These are phyloP conservation scores for Entomortierella parvispora DNA, from an alignment of 192 early-diverging fungal genomes.

Conservation along the genomic window DNA sequence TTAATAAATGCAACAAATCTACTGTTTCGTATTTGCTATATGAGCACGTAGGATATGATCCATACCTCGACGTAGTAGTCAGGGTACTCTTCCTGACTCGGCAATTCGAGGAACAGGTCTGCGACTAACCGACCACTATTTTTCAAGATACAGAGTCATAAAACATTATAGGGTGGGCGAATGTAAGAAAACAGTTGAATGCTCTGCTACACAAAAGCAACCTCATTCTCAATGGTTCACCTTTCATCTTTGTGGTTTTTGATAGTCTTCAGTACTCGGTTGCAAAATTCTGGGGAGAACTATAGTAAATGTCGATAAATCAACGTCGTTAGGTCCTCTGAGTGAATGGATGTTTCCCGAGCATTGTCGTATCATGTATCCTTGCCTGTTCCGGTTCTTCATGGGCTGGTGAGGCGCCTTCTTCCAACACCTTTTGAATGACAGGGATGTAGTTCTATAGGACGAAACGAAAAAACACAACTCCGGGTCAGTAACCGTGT, in stretches of 20 bases:
- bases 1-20: not conserved
- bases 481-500: not conserved
- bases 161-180: not conserved
- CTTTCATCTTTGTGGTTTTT: constrained; percentile 46
- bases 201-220: too few species aligned
- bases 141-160: not conserved
- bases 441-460: constrained; percentile 34
- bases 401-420: constrained; percentile 6
- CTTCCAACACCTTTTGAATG: constrained; percentile 30
- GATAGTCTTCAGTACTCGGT: constrained; percentile 31
- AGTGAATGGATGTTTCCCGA: too few species aligned
- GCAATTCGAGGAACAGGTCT: constrained; percentile 84
- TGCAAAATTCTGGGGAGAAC: constrained; percentile 40
- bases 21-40: not conserved
- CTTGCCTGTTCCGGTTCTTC: constrained; percentile 43
- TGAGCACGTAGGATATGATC: constrained; percentile 70
- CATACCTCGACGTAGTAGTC: constrained; percentile 84
- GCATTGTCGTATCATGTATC: not conserved
- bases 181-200: too few species aligned
- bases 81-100: constrained; percentile 81
- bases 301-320: constrained; percentile 7
- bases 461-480: not conserved
- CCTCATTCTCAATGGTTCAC: too few species aligned
- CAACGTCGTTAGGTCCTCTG: too few species aligned
- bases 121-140: constrained; percentile 68